Percentiles rank a stretch among this genome's conserved stretches.
These are phyloP conservation scores for Verticillium nubilum DNA, from an alignment of 2,329 filamentous ascomycete genomes.

Conservation along the genomic window DNA sequence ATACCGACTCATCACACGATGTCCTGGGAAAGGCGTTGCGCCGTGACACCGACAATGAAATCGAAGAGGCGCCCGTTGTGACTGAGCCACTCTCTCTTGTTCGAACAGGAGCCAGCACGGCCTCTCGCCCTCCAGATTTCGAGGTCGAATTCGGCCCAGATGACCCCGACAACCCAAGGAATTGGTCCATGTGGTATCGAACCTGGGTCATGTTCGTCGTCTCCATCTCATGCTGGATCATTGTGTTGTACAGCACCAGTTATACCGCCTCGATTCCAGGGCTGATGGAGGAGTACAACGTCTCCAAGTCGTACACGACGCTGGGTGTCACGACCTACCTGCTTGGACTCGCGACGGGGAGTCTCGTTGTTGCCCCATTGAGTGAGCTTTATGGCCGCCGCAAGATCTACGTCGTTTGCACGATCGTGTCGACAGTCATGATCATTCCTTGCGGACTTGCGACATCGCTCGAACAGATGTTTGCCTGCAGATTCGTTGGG, in stretches of 20 bases:
- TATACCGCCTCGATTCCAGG: slow-evolving; percentile 70
- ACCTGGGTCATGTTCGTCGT: slow-evolving; percentile 37
- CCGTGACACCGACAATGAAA: slow-evolving; percentile 30
- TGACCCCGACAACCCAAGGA: slow-evolving; percentile 59
- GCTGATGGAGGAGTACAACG: slow-evolving; percentile 61
- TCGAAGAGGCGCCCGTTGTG: slow-evolving; percentile 10
- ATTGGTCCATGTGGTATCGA: slow-evolving; percentile 55
- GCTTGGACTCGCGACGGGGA: slow-evolving; percentile 66
- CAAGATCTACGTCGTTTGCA: slow-evolving; percentile 63
- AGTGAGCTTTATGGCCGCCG: slow-evolving; percentile 65
- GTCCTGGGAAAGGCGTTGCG: slow-evolving; percentile 32
- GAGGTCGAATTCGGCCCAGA: slow-evolving; percentile 67
- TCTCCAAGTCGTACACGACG: slow-evolving; percentile 56
- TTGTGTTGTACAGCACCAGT: slow-evolving; percentile 71
- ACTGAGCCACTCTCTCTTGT: slow-evolving; percentile 32
- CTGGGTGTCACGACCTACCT: slow-evolving; percentile 77
- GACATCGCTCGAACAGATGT: slow-evolving; percentile 59
- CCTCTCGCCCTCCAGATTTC: slow-evolving; percentile 50
- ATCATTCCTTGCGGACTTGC: slow-evolving; percentile 69
- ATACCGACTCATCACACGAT: slow-evolving; percentile 15
- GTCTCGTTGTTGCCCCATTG: slow-evolving; percentile 67
- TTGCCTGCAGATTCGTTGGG: slow-evolving; percentile 71
- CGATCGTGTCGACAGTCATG: slow-evolving; percentile 60
- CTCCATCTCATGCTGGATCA: slow-evolving; percentile 40
- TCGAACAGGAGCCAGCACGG: slow-evolving; percentile 30